Evolutionary conservation across 371 early-diverging fungal species (phyloP).

Genomic region (Zychaea mexicana): DNA sequence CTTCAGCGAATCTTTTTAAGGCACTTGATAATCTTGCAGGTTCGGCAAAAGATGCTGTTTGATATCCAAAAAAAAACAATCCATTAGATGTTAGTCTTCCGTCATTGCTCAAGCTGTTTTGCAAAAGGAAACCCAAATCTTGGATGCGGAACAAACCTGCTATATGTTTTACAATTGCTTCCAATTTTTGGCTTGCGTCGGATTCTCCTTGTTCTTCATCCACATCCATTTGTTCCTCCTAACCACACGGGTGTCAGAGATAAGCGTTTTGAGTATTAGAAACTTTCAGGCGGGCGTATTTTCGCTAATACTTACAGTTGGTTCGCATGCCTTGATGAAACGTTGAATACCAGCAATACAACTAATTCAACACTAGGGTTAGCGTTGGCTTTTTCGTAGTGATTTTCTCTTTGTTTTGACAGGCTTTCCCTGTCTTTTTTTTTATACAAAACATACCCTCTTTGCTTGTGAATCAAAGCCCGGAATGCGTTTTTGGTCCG

Average conservation of each 20-base stretch:
- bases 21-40: slow-evolving; percentile 32
- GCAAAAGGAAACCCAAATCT: slow-evolving; percentile 1
- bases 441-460: slow-evolving; percentile 26
- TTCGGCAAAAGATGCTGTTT: slow-evolving; percentile 61
- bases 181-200: slow-evolving; percentile 17
- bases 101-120: background rate
- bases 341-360: background rate
- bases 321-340: background rate
- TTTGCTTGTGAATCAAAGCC: slow-evolving; percentile 56
- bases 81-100: background rate
- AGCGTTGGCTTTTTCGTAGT: no score
- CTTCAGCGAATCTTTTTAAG: slow-evolving; percentile 24
- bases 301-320: background rate
- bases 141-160: no score
- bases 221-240: slow-evolving; percentile 24
- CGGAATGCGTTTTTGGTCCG: slow-evolving; percentile 58
- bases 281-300: no score
- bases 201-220: slow-evolving; percentile 11
- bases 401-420: no score
- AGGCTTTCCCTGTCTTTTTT: no score
- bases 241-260: no score
- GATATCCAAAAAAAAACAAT: background rate
- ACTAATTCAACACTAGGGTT: no score
- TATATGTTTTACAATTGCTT: slow-evolving; percentile 45
- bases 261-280: no score